Percentiles rank a stretch among this genome's conserved stretches.
Evolutionary conservation across 1,284 basidiomycete species (phyloP).

Genomic region (Ustilago hordei): DNA sequence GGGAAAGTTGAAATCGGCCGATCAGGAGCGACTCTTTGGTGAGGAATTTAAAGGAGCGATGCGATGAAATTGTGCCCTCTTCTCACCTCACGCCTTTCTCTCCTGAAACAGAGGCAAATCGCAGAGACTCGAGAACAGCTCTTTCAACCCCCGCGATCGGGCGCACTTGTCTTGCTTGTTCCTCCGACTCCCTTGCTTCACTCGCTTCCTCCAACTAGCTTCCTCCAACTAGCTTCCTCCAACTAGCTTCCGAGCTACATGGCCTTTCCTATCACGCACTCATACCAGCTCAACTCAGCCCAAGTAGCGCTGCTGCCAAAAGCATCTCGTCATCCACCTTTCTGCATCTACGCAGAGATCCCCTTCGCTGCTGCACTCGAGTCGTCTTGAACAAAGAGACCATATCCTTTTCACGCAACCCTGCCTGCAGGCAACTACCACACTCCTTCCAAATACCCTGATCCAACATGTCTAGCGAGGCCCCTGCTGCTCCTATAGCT

Average conservation of each 20-base stretch:
- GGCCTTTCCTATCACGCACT: background rate
- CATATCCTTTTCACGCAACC: background rate
- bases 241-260: background rate
- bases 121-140: background rate
- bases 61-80: background rate
- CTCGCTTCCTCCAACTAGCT: background rate
- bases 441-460: background rate
- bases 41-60: background rate
- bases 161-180: slow-evolving; percentile 2
- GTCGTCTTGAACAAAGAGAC: background rate
- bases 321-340: no score
- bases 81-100: background rate
- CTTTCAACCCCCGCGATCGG: slow-evolving; percentile 32
- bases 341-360: background rate
- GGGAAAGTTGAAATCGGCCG: slow-evolving; percentile 10
- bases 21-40: slow-evolving; percentile 10
- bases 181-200: background rate
- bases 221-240: background rate
- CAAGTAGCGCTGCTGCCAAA: no score
- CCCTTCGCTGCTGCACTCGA: background rate
- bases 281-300: no score
- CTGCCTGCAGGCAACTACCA: background rate
- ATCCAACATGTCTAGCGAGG: slow-evolving; percentile 29
- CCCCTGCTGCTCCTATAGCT: slow-evolving; percentile 19
- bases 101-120: background rate